Evolutionary conservation across 2,329 filamentous ascomycete species (phyloP), one percentile per base, ranked within the genome.

Genomic region (Paramyrothecium sp.): DNA sequence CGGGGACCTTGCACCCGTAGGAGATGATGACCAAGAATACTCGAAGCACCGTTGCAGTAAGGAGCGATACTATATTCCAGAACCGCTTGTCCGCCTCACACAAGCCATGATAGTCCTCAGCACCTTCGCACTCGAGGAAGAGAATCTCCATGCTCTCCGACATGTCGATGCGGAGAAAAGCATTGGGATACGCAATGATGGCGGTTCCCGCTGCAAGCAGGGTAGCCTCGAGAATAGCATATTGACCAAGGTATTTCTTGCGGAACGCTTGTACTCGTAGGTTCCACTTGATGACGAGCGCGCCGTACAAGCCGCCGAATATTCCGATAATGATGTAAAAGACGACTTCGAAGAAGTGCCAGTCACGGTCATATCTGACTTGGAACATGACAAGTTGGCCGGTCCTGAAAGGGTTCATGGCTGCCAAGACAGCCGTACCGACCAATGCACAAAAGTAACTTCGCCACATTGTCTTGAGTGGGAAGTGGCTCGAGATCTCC

Each of bases 351-450:
- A 99, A 99, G 68, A 97, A 97, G 76, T 99, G 95, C 95, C 95
- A 99, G 46, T 90, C 89, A 46, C 94, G 89, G 73, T 98, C 94
- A 70, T 99, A 99, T 66, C 87, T 87, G 67, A 99, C 94, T 67
- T 97, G 93, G 74, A 99, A 99, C 94, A 99, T 98, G 84, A 99
- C 95, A 47, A 99, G 83, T 70, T 99, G 95, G 20, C 95, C 95
- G 0, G 95, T 98, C 54, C 95, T 82, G 75, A 99, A 99, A 21
- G 95, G 95, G 66, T 99, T 99, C 91, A 99, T 96, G 58, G 91
- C 91, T 23, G 95, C 89, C 44, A 99, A 78, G 17, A 97, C 92
- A 53, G 92, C 92, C 1, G 95, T 98, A 5, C 93, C 95, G 5
- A 99, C 94, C 62, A 99, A 77, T 30, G 95, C 95, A 74, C 95